Percentiles rank a stretch among this genome's conserved stretches.
phyloP scores from a whole-genome alignment of 2,329 filamentous ascomycete genomes.

The Arthrobotrys sphaeroides region DNA sequence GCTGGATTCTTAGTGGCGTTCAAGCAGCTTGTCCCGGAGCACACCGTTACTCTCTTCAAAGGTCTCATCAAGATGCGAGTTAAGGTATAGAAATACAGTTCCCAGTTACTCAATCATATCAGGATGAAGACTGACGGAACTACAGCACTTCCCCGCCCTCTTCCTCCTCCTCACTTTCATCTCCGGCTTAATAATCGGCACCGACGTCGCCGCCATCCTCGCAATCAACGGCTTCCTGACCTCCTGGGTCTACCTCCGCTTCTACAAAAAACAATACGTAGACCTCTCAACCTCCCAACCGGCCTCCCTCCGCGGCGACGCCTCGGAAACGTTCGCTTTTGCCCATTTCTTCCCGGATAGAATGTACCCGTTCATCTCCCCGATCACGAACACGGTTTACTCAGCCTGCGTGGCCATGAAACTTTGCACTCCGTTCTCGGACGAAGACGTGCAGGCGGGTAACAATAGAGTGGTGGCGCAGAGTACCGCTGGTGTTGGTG shows the following conservation, averaged over 20 bases:
- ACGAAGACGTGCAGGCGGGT: constrained; percentile 77
- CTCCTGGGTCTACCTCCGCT: constrained; percentile 95
- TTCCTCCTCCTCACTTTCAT: constrained; percentile 77
- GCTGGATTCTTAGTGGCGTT: constrained; percentile 95
- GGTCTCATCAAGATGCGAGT: constrained; percentile 90
- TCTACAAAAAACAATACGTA: constrained; percentile 82
- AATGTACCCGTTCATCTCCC: constrained; percentile 78
- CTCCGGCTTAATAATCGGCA: constrained; percentile 71
- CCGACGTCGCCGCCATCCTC: constrained; percentile 81
- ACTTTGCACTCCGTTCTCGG: constrained; percentile 85
- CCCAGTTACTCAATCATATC: constrained; percentile 56
- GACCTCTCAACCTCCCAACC: constrained; percentile 73
- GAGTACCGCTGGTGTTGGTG: constrained; percentile 63
- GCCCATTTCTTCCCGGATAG: constrained; percentile 92
- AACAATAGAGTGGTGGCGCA: constrained; percentile 72
- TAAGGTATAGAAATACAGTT: constrained; percentile 69
- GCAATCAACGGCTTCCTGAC: constrained; percentile 82
- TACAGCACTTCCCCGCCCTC: constrained; percentile 77
- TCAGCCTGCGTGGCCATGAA: constrained; percentile 76
- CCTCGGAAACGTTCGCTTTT: constrained; percentile 95
- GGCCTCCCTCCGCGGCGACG: constrained; percentile 79
- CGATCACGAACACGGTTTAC: constrained; percentile 79
- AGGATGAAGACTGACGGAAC: neutral
- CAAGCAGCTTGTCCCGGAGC: constrained; percentile 95
- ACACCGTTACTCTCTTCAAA: constrained; percentile 93